These are phyloP conservation scores for Termitomyces sp. DNA, from an alignment of 768 basidiomycete species.

Conservation along the genomic window DNA sequence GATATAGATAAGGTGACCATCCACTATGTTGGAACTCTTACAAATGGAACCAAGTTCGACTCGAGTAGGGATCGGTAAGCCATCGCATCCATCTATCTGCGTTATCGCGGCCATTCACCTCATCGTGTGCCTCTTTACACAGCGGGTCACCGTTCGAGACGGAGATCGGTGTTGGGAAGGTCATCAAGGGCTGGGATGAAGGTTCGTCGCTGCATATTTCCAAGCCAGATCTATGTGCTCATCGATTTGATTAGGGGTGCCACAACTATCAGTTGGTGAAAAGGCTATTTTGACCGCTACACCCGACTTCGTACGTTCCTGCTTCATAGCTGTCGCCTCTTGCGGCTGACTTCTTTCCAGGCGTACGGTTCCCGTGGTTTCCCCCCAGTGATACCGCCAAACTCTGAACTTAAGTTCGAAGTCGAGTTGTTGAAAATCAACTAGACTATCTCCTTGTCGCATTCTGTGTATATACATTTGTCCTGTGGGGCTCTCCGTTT, in stretches of 20 bases:
- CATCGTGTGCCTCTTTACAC: slow-evolving; percentile 11
- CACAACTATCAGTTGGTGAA: slow-evolving; percentile 70
- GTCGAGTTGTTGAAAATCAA: slow-evolving; percentile 80
- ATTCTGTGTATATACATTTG: slow-evolving; percentile 6
- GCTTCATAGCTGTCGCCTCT: not conserved
- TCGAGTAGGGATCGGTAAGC: slow-evolving; percentile 72
- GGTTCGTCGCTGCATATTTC: slow-evolving; percentile 41
- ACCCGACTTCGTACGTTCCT: slow-evolving; percentile 70
- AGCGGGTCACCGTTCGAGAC: slow-evolving; percentile 64
- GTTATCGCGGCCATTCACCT: not conserved
- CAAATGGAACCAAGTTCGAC: slow-evolving; percentile 65
- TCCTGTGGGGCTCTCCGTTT: slow-evolving; percentile 14
- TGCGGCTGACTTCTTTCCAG: slow-evolving; percentile 29
- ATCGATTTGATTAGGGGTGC: slow-evolving; percentile 54
- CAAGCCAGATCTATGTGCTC: slow-evolving; percentile 4
- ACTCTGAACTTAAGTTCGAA: slow-evolving; percentile 75
- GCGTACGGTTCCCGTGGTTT: slow-evolving; percentile 75
- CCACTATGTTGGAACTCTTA: slow-evolving; percentile 76
- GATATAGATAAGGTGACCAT: slow-evolving; percentile 63
- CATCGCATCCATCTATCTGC: slow-evolving; percentile 10
- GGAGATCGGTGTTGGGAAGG: slow-evolving; percentile 73
- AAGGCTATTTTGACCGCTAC: slow-evolving; percentile 66
- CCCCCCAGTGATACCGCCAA: slow-evolving; percentile 75
- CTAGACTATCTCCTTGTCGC: slow-evolving; percentile 12
- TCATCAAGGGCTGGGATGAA: slow-evolving; percentile 91